Evolutionary conservation across 1,139 yeast genomes (phyloP).

Genomic region (Eremothecium gossypii): DNA sequence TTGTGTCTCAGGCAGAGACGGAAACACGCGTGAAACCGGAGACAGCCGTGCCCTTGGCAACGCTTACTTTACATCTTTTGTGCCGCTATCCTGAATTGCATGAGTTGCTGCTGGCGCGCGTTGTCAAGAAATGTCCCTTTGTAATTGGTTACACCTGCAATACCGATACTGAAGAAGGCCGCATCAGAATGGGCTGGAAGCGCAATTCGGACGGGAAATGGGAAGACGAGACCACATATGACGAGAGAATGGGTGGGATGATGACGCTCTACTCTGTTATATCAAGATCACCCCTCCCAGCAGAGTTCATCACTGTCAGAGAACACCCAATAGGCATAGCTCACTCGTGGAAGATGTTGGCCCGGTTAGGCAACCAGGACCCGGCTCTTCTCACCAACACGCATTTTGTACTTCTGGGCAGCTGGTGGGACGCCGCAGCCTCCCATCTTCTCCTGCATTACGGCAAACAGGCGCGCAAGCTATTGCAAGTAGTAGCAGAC

Average conservation of each 20-base stretch:
- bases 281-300: constrained; percentile 35
- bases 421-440: constrained; percentile 92
- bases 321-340: constrained; percentile 46
- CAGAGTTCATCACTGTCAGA: constrained; percentile 22
- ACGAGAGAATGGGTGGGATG: constrained; percentile 82
- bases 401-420: constrained; percentile 62
- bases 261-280: constrained; percentile 72
- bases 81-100: constrained; percentile 54
- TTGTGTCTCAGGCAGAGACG: constrained; percentile 86
- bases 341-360: constrained; percentile 58
- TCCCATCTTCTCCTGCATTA: constrained; percentile 44
- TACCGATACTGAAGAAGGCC: constrained; percentile 75
- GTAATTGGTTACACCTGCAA: constrained; percentile 71
- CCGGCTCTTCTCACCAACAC: constrained; percentile 45
- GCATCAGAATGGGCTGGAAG: constrained; percentile 82
- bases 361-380: constrained; percentile 59
- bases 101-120: constrained; percentile 63
- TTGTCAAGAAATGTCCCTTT: constrained; percentile 85
- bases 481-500: constrained; percentile 39
- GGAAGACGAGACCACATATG: constrained; percentile 71
- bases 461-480: constrained; percentile 61
- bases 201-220: constrained; percentile 51
- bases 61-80: constrained; percentile 48
- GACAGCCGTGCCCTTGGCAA: constrained; percentile 74
- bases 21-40: constrained; percentile 77